phyloP scores from a whole-genome alignment of 352 stramenopile species.

The Phytophthora macrochlamydospora region DNA sequence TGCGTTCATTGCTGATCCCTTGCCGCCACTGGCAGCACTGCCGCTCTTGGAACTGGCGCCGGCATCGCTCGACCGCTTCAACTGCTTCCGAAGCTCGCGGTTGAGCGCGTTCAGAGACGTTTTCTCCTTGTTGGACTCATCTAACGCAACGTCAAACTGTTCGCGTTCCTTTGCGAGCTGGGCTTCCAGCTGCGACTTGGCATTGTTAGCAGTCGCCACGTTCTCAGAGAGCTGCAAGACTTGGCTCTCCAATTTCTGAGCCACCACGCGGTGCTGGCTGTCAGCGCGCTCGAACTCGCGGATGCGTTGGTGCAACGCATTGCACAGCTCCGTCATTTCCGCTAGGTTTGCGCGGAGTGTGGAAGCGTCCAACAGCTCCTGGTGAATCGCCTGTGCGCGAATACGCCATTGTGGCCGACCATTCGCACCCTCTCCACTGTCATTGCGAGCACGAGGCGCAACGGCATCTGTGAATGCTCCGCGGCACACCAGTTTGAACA shows the following conservation, averaged over 20 bases:
- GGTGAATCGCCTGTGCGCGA: conserved; percentile 74
- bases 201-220: conserved; percentile 29
- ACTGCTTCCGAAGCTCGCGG: conserved; percentile 78
- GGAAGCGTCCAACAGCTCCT: conserved; percentile 67
- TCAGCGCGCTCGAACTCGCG: conserved; percentile 77
- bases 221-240: conserved; percentile 60
- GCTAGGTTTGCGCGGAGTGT: conserved; percentile 62
- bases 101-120: conserved; percentile 68
- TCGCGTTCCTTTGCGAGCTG: conserved; percentile 73
- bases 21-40: conserved; percentile 22
- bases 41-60: conserved; percentile 25
- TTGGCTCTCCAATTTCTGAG: conserved; percentile 82
- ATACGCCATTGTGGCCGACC: conserved; percentile 73
- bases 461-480: conserved; percentile 80
- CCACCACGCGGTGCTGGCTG: conserved; percentile 78
- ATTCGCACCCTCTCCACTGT: conserved; percentile 26
- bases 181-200: conserved; percentile 56
- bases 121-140: conserved; percentile 88
- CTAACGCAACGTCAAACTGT: conserved; percentile 75
- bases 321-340: conserved; percentile 70
- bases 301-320: conserved; percentile 66
- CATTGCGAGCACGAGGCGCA: conserved; percentile 42
- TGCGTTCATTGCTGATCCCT: conserved; percentile 41
- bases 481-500: conserved; percentile 82
- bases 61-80: conserved; percentile 72